Percentiles rank a stretch among this genome's conserved stretches.
Evolutionary conservation across 169 alveolate genomes (phyloP).

Genomic region (Cyclospora cayetanensis): DNA sequence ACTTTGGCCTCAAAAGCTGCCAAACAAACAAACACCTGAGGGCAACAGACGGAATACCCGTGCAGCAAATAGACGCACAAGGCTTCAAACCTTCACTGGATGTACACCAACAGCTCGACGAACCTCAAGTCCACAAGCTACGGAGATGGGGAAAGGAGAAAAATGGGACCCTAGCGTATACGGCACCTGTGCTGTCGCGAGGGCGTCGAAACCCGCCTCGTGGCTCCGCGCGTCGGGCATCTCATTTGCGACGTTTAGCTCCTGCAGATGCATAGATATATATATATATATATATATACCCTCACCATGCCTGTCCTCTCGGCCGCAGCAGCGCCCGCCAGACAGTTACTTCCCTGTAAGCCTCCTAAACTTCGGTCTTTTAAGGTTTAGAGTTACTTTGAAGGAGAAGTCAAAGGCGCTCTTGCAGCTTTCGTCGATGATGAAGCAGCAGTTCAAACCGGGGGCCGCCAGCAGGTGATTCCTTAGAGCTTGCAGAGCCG

Average conservation of each 20-base stretch:
- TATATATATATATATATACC: no score
- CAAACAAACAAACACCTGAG: neutral
- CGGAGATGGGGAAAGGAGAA: no score
- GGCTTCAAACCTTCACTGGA: no score
- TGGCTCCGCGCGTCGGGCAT: constrained; percentile 69
- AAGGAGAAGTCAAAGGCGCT: neutral
- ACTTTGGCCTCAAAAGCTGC: neutral
- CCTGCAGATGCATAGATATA: constrained; percentile 18
- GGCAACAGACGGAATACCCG: no score
- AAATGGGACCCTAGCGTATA: no score
- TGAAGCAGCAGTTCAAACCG: neutral
- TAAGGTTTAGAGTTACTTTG: neutral
- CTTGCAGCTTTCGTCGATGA: neutral
- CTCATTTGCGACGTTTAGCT: constrained; percentile 44
- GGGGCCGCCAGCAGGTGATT: constrained; percentile 6
- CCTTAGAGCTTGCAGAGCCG: neutral
- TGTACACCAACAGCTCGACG: no score
- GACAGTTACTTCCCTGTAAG: no score
- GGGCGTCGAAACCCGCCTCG: constrained; percentile 84
- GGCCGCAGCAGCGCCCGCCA: no score
- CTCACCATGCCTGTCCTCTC: no score
- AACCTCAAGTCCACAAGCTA: no score
- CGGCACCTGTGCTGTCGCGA: constrained; percentile 82
- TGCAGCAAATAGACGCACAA: no score
- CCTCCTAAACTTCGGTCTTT: no score